A percentile compares a stretch with the other conserved stretches of the same genome.
Evolutionary conservation across 257 asterid species (phyloP).

Genomic region (Nicotiana knightiana): DNA sequence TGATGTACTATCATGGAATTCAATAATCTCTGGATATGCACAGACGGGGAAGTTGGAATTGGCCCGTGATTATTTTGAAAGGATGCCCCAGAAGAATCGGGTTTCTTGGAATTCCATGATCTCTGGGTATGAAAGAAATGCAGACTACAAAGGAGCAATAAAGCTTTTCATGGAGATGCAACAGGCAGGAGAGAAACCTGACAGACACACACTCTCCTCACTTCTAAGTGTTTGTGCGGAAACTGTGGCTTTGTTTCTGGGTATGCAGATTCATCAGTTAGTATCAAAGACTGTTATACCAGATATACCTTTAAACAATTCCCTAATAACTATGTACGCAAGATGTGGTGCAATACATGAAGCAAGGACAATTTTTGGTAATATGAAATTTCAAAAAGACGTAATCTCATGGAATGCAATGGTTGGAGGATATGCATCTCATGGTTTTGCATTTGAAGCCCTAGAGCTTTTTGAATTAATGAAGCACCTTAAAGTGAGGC

Average conservation of each 20-base stretch:
- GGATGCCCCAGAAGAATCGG: constrained; percentile 53
- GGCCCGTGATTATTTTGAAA: constrained; percentile 49
- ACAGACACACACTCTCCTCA: constrained; percentile 75
- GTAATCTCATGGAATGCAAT: constrained; percentile 90
- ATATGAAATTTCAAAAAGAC: constrained; percentile 43
- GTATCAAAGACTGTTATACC: constrained; percentile 51
- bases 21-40: constrained; percentile 62
- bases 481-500: constrained; percentile 49
- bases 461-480: constrained; percentile 59
- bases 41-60: constrained; percentile 47
- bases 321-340: constrained; percentile 82
- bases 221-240: constrained; percentile 74
- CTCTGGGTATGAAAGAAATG: constrained; percentile 65
- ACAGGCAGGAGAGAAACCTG: constrained; percentile 61
- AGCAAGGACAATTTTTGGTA: constrained; percentile 56
- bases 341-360: constrained; percentile 75
- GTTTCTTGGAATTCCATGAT: constrained; percentile 83
- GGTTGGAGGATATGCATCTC: constrained; percentile 83
- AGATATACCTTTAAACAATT: constrained; percentile 63
- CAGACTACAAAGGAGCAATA: constrained; percentile 46
- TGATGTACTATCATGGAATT: constrained; percentile 69
- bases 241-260: constrained; percentile 48
- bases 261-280: constrained; percentile 75
- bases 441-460: constrained; percentile 61
- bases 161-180: constrained; percentile 60